Percentiles rank a stretch among this genome's conserved stretches.
Evolutionary conservation across 495 filamentous ascomycete species (phyloP).

Genomic region (Cercophora sp.): DNA sequence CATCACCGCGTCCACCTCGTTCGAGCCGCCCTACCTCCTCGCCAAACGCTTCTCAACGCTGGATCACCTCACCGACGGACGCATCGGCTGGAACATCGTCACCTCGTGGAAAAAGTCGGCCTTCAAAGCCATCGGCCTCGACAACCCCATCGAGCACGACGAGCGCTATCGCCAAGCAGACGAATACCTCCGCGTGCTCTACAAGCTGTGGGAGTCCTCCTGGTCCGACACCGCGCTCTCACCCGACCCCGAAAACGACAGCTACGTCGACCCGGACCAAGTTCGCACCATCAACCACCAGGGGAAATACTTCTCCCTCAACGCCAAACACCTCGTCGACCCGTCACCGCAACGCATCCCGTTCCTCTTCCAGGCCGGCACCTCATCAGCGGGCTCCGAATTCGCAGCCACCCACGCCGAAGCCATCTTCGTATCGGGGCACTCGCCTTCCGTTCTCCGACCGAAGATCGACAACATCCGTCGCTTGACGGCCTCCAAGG

Average conservation of each 20-base stretch:
- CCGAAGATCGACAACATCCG: slow-evolving; percentile 56
- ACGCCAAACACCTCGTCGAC: slow-evolving; percentile 51
- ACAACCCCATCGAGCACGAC: slow-evolving; percentile 56
- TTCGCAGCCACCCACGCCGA: slow-evolving; percentile 62
- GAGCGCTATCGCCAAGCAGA: slow-evolving; percentile 58
- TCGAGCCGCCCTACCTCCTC: slow-evolving; percentile 54
- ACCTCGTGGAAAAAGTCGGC: slow-evolving; percentile 58
- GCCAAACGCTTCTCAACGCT: slow-evolving; percentile 59
- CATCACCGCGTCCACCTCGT: slow-evolving; percentile 55
- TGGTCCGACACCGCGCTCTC: slow-evolving; percentile 54
- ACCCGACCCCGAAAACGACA: slow-evolving; percentile 46
- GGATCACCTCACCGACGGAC: slow-evolving; percentile 58
- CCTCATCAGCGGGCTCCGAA: slow-evolving; percentile 51
- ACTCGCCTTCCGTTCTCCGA: slow-evolving; percentile 46
- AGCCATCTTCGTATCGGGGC: slow-evolving; percentile 58
- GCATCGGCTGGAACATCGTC: slow-evolving; percentile 64
- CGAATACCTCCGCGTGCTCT: slow-evolving; percentile 56
- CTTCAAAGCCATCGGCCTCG: slow-evolving; percentile 54
- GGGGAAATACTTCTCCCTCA: slow-evolving; percentile 54
- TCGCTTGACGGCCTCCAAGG: slow-evolving; percentile 44
- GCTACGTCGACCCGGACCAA: slow-evolving; percentile 51
- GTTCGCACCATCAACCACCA: slow-evolving; percentile 57
- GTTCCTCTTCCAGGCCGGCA: slow-evolving; percentile 62
- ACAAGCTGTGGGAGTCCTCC: slow-evolving; percentile 59
- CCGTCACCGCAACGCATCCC: slow-evolving; percentile 61